Conservation (phyloP, 2,329 filamentous ascomycete genomes). For the Daldinia sp. region DNA sequence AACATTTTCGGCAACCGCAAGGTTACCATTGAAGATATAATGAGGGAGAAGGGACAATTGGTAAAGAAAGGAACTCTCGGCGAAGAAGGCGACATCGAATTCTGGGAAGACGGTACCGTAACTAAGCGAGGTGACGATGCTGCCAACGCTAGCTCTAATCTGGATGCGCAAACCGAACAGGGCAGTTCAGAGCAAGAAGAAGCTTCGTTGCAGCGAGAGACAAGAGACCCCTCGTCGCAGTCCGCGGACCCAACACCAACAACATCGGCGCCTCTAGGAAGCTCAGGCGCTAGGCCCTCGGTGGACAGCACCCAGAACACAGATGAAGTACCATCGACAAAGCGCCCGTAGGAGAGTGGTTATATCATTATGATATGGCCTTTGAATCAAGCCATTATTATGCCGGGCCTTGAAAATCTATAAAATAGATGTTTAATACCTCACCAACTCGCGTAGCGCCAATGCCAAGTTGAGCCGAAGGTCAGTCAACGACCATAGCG, state of each 20-base stretch:
- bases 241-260: conserved; percentile 19
- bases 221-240: conserved; percentile 33
- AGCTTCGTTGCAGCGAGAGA: conserved; percentile 15
- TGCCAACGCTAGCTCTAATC: not conserved
- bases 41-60: conserved; percentile 76
- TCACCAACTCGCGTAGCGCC: no score
- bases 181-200: conserved; percentile 2
- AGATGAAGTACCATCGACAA: conserved; percentile 37
- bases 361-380: no score
- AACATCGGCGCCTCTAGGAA: conserved; percentile 18
- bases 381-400: no score
- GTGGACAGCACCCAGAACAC: conserved; percentile 14
- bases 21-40: conserved; percentile 78
- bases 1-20: conserved; percentile 76
- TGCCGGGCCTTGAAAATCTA: no score
- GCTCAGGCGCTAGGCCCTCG: conserved; percentile 32
- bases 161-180: not conserved
- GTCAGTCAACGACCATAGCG: no score
- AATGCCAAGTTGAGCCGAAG: no score
- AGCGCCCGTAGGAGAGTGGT: conserved; percentile 43
- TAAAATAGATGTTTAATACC: no score
- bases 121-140: conserved; percentile 35
- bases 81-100: conserved; percentile 86
- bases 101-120: conserved; percentile 79
- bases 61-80: conserved; percentile 76